Conservation (phyloP, 1,139 yeast genomes). For the Geotrichum bryndzae region DNA sequence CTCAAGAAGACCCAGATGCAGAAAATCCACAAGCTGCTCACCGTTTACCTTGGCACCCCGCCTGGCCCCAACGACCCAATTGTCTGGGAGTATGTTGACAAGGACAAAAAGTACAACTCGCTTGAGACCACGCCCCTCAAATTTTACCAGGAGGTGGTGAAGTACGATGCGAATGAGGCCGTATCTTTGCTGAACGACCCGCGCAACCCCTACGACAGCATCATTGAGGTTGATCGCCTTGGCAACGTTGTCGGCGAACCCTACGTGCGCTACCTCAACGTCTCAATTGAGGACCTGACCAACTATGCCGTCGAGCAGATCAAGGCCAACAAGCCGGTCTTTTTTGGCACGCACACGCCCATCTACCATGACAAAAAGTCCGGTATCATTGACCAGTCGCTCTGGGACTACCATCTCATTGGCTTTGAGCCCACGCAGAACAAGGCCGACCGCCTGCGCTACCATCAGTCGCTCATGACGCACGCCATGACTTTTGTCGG, state of each 20-base stretch:
- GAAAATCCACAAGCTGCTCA: constrained; percentile 56
- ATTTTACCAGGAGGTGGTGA: constrained; percentile 53
- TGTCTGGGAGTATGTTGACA: constrained; percentile 69
- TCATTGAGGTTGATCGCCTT: constrained; percentile 64
- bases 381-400: constrained; percentile 65
- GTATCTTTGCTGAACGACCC: constrained; percentile 77
- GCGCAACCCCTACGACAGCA: constrained; percentile 56
- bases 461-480: constrained; percentile 64
- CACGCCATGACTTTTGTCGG: constrained; percentile 79
- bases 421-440: constrained; percentile 54
- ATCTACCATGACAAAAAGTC: constrained; percentile 49
- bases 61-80: constrained; percentile 65
- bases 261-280: constrained; percentile 63
- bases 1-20: constrained; percentile 49
- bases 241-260: constrained; percentile 67
- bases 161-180: constrained; percentile 47
- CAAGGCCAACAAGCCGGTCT: constrained; percentile 66
- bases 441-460: constrained; percentile 53
- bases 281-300: constrained; percentile 53
- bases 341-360: constrained; percentile 85
- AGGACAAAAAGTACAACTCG: constrained; percentile 55
- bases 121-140: constrained; percentile 55
- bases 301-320: constrained; percentile 59
- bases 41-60: constrained; percentile 68
- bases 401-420: constrained; percentile 60